A percentile compares a stretch with the other conserved stretches of the same genome.
Evolutionary conservation across 106 monocot genomes (phyloP).

Genomic region (Dendrobium catenatum): DNA sequence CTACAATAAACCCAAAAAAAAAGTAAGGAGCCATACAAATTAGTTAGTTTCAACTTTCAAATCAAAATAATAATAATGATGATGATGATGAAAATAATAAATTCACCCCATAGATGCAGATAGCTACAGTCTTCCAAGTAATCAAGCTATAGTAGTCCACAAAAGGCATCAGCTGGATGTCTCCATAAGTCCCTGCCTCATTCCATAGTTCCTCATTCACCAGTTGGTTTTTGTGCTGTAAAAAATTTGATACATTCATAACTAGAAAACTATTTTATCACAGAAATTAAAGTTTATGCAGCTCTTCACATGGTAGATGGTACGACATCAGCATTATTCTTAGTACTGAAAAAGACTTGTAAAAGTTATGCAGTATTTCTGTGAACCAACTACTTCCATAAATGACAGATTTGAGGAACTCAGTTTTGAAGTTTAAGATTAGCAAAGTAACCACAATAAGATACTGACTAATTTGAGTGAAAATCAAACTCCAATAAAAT

Average conservation of each 20-base stretch:
- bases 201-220: constrained; percentile 97
- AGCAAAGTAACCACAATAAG: neutral
- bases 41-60: neutral
- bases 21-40: neutral
- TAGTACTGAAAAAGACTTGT: neutral
- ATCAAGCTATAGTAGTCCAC: constrained; percentile 92
- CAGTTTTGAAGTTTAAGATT: neutral
- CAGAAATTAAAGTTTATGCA: neutral
- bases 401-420: neutral
- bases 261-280: neutral
- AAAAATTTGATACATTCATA: neutral
- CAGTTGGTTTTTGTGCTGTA: constrained; percentile 88
- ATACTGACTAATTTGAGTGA: neutral
- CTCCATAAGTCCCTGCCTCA: constrained; percentile 83
- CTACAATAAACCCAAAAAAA: constrained; percentile 20
- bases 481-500: neutral
- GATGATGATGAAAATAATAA: neutral
- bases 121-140: constrained; percentile 88
- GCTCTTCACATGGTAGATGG: neutral
- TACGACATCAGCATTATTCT: neutral
- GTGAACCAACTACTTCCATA: neutral
- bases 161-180: constrained; percentile 92
- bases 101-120: constrained; percentile 85
- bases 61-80: neutral
- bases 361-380: neutral